phyloP scores from a whole-genome alignment of 2,329 filamentous ascomycete species.

The Chaetothyriales sp. region DNA sequence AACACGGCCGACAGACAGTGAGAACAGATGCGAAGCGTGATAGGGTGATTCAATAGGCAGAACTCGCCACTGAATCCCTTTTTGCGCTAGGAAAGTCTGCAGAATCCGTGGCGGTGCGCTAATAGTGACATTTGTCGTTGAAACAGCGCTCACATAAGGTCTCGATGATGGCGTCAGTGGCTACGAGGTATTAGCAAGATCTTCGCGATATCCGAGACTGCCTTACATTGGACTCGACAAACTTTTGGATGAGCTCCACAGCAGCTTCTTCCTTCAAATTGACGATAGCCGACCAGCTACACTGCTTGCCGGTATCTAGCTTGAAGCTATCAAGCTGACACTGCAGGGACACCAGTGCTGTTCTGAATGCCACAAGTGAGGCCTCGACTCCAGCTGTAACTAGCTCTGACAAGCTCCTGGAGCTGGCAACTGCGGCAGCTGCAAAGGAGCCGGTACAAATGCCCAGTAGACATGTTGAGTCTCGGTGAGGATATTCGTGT shows the following conservation, averaged over 20 bases:
- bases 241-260: constrained; percentile 17
- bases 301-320: constrained; percentile 17
- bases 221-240: neutral
- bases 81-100: constrained; percentile 36
- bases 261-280: constrained; percentile 12
- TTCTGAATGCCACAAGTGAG: constrained; percentile 30
- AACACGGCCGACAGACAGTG: constrained; percentile 25
- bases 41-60: constrained; percentile 2
- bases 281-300: constrained; percentile 21
- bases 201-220: constrained; percentile 19
- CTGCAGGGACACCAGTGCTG: constrained; percentile 33
- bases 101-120: constrained; percentile 44
- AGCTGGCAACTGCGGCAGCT: constrained; percentile 30
- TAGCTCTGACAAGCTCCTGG: constrained; percentile 29
- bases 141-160: constrained; percentile 48
- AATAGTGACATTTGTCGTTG: constrained; percentile 45
- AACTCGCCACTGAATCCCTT: constrained; percentile 21
- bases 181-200: constrained; percentile 37
- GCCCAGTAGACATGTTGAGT: constrained; percentile 25
- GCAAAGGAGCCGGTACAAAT: constrained; percentile 34
- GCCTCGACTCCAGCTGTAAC: constrained; percentile 29
- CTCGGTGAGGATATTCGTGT: constrained; percentile 16
- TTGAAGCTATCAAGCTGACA: constrained; percentile 31
- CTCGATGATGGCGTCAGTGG: constrained; percentile 18
- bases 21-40: constrained; percentile 2